These are phyloP conservation scores for Colletotrichum salicis DNA, from an alignment of 2,329 filamentous ascomycete species.

Conservation along the genomic window DNA sequence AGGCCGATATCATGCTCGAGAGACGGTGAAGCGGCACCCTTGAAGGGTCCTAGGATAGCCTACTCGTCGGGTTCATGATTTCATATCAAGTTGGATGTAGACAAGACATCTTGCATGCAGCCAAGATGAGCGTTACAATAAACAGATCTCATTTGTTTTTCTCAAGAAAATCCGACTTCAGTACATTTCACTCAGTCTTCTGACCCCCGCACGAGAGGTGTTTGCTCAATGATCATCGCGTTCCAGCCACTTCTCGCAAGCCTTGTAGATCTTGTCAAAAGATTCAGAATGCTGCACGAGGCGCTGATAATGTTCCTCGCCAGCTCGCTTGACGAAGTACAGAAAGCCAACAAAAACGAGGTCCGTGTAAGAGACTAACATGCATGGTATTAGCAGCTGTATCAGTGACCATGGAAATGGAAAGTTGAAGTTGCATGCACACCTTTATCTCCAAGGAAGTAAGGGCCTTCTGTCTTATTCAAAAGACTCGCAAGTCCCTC, in stretches of 20 bases:
- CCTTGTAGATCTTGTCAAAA: conserved; percentile 20
- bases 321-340: conserved; percentile 53
- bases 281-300: conserved; percentile 41
- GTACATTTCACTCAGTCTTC: no score
- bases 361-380: conserved; percentile 58
- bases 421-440: conserved; percentile 43
- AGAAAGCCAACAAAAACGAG: conserved; percentile 65
- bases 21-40: neutral
- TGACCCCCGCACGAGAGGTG: no score
- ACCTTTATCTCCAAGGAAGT: conserved; percentile 66
- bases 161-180: no score
- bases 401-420: fast-evolving
- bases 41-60: neutral
- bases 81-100: no score
- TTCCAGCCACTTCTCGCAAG: conserved; percentile 27
- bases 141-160: no score
- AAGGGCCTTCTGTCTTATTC: conserved; percentile 69
- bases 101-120: no score
- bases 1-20: conserved; percentile 18
- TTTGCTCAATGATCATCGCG: neutral
- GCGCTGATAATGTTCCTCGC: conserved; percentile 51
- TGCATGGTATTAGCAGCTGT: neutral
- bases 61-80: no score
- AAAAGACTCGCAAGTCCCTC: conserved; percentile 56
- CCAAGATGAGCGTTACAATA: no score